Evolutionary conservation across 1,284 basidiomycete species (phyloP), one percentile per base, ranked within the genome.

Genomic region (Moesziomyces aphidis): DNA sequence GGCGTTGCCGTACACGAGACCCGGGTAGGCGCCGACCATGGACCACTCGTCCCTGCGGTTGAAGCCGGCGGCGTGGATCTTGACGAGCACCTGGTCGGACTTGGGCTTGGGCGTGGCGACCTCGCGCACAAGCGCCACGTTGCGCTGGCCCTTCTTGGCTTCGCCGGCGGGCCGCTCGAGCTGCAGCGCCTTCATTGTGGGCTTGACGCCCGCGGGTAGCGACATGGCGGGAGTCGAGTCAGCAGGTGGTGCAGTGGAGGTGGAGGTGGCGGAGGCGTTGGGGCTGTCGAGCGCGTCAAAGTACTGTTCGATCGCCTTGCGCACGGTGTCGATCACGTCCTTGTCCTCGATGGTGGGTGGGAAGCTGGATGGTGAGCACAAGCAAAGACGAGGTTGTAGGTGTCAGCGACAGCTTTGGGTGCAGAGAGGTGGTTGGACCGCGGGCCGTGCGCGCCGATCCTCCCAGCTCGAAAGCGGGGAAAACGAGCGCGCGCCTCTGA

Each of bases 11-110:
- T 88, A 86, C 3, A 85, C 85, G 44, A 93, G 90, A 6, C 87
- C 87, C 0, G 92, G 92, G 77, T 94, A 93, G 73, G 87, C 85
- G 17, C 90, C 91, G 65, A 88, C 88, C 39, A 91, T 88, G 3
- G 77, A 77, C 92, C 92, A 94, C 74, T 93, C 92, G 81, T 93
- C 93, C 78, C 91, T 87, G 71, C 90, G 91, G 82, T 94, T 94
- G 86, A 92, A 92, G n/a, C 88, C 89, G 0, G 88, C 91, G 10
- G 92, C 91, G 19, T 86, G 68, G 50, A 83, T 74, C 70, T 78
- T 78, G 55, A 81, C 68, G 15, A 81, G 62, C 17, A 81, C 76
- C 55, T 75, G 66, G 43, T 73, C 61, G 0, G 63, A 52, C 1
- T 34, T 54, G 6, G 71, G 63, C 19, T 52, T 53, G n/a, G 79